Percentiles rank a stretch among this genome's conserved stretches.
Evolutionary conservation across 768 basidiomycete genomes (phyloP).

Genomic region (Strobilomyces confusus): DNA sequence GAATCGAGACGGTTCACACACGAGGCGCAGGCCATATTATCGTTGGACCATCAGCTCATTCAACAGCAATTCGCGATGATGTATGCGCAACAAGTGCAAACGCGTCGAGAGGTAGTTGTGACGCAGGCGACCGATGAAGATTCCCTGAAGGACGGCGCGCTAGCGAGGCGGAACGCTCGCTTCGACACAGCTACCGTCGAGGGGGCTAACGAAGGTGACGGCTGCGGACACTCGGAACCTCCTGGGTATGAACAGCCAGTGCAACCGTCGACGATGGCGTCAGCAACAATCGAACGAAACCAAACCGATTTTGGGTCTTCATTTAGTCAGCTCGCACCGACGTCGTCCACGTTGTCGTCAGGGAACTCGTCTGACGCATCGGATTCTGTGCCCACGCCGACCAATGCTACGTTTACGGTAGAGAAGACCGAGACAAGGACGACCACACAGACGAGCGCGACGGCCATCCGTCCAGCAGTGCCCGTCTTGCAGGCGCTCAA

Average conservation of each 20-base stretch:
- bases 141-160: not conserved
- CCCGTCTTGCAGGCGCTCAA: slow-evolving; percentile 5
- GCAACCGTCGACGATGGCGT: not conserved
- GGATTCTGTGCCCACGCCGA: slow-evolving; percentile 8
- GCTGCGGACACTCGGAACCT: not conserved
- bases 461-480: not conserved
- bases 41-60: slow-evolving; percentile 17
- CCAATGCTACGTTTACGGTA: slow-evolving; percentile 4
- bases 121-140: not conserved
- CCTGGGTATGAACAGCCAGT: slow-evolving; percentile 1
- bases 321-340: not conserved
- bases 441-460: not conserved
- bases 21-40: slow-evolving; percentile 17
- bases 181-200: not conserved
- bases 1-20: slow-evolving; percentile 22
- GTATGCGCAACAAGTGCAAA: slow-evolving; percentile 4
- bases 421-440: not conserved
- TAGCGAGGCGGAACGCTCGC: not conserved
- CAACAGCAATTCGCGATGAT: slow-evolving; percentile 10
- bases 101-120: not conserved
- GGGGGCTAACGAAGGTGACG: not conserved
- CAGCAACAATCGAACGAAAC: not conserved
- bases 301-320: not conserved
- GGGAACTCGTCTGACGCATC: not conserved
- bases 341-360: not conserved